Percentiles rank a stretch among this genome's conserved stretches.
These are phyloP conservation scores for Rutidosis leptorrhynchoides DNA, from an alignment of 129 eudicot genomes.

Conservation along the genomic window DNA sequence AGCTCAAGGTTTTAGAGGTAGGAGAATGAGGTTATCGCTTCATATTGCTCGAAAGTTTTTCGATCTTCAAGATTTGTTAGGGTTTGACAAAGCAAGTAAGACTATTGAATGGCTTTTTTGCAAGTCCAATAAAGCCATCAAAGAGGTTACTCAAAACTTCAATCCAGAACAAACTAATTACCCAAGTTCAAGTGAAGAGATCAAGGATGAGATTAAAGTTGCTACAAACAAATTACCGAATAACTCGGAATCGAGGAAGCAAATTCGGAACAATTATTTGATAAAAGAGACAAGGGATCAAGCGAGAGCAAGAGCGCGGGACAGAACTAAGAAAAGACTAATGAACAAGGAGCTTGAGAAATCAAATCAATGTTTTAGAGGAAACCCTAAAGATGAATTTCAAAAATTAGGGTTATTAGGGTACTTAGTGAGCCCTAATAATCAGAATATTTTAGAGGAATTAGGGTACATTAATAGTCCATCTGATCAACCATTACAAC, in stretches of 20 bases:
- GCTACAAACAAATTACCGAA: slow-evolving; percentile 6
- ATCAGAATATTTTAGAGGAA: slow-evolving; percentile 11
- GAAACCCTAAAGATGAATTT: slow-evolving; percentile 22
- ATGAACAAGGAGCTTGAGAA: slow-evolving; percentile 32
- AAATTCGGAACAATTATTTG: neutral
- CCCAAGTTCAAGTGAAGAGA: slow-evolving; percentile 10
- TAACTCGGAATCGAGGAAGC: slow-evolving; percentile 19
- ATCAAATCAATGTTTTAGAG: slow-evolving; percentile 10
- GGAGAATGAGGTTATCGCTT: slow-evolving; percentile 61
- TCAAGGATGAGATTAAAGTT: slow-evolving; percentile 2
- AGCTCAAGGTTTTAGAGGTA: slow-evolving; percentile 53
- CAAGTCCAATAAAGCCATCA: slow-evolving; percentile 55
- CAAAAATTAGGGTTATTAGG: slow-evolving; percentile 33
- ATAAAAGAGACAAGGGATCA: slow-evolving; percentile 36
- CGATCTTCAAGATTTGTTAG: slow-evolving; percentile 61
- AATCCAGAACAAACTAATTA: slow-evolving; percentile 17
- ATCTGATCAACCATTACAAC: slow-evolving; percentile 27
- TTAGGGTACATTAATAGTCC: slow-evolving; percentile 23
- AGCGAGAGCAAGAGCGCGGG: slow-evolving; percentile 60
- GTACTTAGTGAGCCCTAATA: slow-evolving; percentile 26
- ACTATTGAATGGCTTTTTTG: slow-evolving; percentile 63
- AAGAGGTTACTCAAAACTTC: slow-evolving; percentile 31
- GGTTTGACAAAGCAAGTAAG: slow-evolving; percentile 62
- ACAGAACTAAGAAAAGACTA: slow-evolving; percentile 46
- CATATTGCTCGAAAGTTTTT: slow-evolving; percentile 61